Conservation (phyloP, 495 filamentous ascomycete species). For the Tuber aestivum region DNA sequence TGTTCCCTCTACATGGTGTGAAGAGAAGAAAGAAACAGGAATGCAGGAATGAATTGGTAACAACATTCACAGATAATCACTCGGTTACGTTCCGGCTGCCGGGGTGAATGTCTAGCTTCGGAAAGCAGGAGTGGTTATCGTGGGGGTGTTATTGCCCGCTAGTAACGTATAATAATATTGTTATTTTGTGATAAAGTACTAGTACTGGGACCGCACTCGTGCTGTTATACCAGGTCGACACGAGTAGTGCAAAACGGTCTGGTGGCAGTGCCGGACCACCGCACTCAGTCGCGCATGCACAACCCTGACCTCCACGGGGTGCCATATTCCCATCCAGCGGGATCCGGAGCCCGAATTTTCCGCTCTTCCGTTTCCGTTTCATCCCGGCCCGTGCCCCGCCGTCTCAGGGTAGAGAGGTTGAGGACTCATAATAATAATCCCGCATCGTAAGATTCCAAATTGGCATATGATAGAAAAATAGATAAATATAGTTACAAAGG, state of each 20-base stretch:
- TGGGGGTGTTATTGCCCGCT: too few species aligned
- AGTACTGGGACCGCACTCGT: too few species aligned
- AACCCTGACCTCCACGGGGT: background rate
- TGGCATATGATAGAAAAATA: background rate
- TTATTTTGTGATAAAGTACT: too few species aligned
- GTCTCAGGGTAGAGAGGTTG: background rate
- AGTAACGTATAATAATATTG: too few species aligned
- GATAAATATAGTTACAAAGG: background rate
- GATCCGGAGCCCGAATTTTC: background rate
- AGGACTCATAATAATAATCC: background rate
- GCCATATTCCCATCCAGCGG: background rate
- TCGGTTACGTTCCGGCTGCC: background rate
- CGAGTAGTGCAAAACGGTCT: background rate
- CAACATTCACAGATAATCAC: background rate
- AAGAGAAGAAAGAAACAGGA: too few species aligned
- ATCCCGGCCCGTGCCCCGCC: background rate
- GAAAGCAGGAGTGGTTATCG: background rate
- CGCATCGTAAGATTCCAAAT: background rate
- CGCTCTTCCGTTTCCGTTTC: background rate
- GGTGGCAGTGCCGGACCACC: background rate
- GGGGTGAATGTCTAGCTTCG: background rate
- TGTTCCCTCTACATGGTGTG: too few species aligned
- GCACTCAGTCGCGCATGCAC: background rate
- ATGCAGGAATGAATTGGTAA: background rate
- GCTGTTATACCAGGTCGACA: too few species aligned